These are phyloP conservation scores for Trypanosoma brucei DNA, from an alignment of 208 protist species.

Conservation along the genomic window DNA sequence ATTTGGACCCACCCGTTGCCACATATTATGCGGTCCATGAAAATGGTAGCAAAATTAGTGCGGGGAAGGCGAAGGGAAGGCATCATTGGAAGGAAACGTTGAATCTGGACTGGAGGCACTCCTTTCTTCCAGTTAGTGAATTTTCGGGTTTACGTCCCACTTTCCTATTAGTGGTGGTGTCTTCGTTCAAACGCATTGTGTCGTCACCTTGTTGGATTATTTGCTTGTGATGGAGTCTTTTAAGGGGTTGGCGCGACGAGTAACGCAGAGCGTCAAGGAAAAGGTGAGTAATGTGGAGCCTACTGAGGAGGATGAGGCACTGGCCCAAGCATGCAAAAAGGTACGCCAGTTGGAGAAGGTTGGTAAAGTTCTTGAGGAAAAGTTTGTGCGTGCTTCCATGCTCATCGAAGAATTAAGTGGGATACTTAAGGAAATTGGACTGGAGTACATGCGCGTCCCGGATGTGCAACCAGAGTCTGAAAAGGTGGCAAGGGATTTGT, in stretches of 20 bases:
- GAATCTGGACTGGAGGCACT: too few species aligned
- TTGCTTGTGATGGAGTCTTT: slow-evolving; percentile 44
- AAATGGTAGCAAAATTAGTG: too few species aligned
- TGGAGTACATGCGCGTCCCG: slow-evolving; percentile 58
- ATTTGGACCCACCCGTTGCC: too few species aligned
- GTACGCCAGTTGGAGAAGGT: slow-evolving; percentile 42
- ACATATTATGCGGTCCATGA: too few species aligned
- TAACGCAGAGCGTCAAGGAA: slow-evolving; percentile 74
- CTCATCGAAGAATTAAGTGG: slow-evolving; percentile 72
- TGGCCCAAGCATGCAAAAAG: slow-evolving; percentile 42
- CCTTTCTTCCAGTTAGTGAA: too few species aligned
- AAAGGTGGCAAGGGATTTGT: slow-evolving; percentile 49
- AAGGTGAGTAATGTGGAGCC: slow-evolving; percentile 36
- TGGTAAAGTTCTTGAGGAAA: slow-evolving; percentile 40
- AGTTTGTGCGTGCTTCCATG: slow-evolving; percentile 44
- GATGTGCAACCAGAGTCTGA: slow-evolving; percentile 48
- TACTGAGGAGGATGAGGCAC: slow-evolving; percentile 28
- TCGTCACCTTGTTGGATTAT: slow-evolving; percentile 2
- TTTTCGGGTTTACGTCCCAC: too few species aligned
- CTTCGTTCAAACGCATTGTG: too few species aligned
- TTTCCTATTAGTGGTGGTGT: too few species aligned
- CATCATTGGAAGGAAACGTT: too few species aligned
- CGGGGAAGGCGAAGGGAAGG: too few species aligned
- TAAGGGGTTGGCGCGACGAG: slow-evolving; percentile 71
- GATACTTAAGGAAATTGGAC: slow-evolving; percentile 63